Evolutionary conservation across 495 filamentous ascomycete species (phyloP), one percentile per base, ranked within the genome.

Genomic region (Friedmanniomyces endolithicus): DNA sequence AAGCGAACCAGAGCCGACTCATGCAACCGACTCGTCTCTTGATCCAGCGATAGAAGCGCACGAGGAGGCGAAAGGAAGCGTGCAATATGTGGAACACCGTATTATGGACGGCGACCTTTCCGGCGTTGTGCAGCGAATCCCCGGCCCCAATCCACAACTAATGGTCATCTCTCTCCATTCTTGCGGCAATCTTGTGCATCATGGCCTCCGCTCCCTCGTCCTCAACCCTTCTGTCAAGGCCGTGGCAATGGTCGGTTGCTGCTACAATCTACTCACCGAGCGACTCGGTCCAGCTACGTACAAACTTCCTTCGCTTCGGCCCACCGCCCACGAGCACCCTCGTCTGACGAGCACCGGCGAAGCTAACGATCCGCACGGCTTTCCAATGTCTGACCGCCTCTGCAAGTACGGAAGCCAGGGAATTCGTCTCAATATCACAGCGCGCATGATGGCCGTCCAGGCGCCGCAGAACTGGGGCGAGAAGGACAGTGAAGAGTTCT

Each of bases 111-210:
- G 68, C 6, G 60, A 72, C 49, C 61, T 73, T 11, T 33, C 33
- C 11, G 56, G 64, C 0, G 67, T 73, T 20, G 50, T 71, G 7
- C 23, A 52, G 16, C 59, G 64, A 39, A 61, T 71, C 27, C 19
- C 60, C 11, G 24, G 35, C 0, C 11, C n/a, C 9, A 24, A 46
- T 33, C 72, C 72, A 23, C 75, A 73, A 29, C 71, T 95, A 31
- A 87, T 96, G 81, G 83, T 94, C 22, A 83, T 95, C 1, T 97
- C 92, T 0, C 85, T 98, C 46, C 92, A 98, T 67, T 95, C 90
- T 19, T 98, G 92, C 68, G 92, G 92, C 51, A 97, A 96, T 63
- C 81, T 98, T 14, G 79, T 90, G n/a, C 92, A 98, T 63, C 89
- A 94, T 64, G 92, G 86, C 1, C 81, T 98, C 40, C 84, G 86